Conservation (phyloP, 176 grass and related monocot genomes). For the Miscanthus lutarioriparius region DNA sequence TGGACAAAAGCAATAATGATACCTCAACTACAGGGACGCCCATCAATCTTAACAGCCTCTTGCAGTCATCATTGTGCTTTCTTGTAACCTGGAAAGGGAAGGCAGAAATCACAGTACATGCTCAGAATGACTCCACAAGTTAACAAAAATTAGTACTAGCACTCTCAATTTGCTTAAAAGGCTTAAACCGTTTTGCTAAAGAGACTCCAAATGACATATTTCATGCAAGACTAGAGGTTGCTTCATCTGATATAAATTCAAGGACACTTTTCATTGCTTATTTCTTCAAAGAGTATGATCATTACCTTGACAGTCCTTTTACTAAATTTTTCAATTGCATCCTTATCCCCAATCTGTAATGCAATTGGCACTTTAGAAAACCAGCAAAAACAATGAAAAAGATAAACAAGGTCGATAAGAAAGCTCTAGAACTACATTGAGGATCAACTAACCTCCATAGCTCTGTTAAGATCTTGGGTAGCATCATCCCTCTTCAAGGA, state of each 20-base stretch:
- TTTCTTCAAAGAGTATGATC: slow-evolving; percentile 11
- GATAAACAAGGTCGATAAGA: background rate
- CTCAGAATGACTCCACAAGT: background rate
- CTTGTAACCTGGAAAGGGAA: slow-evolving; percentile 54
- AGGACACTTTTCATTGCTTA: background rate
- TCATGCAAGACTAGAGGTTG: background rate
- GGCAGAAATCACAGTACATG: background rate
- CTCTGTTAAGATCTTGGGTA: slow-evolving; percentile 59
- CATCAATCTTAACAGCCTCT: slow-evolving; percentile 78
- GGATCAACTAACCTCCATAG: slow-evolving; percentile 67
- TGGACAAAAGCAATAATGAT: slow-evolving; percentile 16
- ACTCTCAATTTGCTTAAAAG: background rate
- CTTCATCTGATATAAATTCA: slow-evolving; percentile 28
- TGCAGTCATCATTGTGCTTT: slow-evolving; percentile 91
- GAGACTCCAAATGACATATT: slow-evolving; percentile 6
- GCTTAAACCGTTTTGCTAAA: background rate
- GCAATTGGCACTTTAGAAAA: slow-evolving; percentile 36
- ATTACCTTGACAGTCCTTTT: slow-evolving; percentile 91
- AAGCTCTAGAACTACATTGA: background rate
- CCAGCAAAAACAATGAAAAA: slow-evolving; percentile 17
- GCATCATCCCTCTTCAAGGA: slow-evolving; percentile 74
- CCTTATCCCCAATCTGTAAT: slow-evolving; percentile 73
- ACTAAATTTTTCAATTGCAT: slow-evolving; percentile 83
- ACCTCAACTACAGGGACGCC: slow-evolving; percentile 89
- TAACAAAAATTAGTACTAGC: background rate